phyloP scores from a whole-genome alignment of 1,284 basidiomycete species.

The Microbotryum scabiosae region DNA sequence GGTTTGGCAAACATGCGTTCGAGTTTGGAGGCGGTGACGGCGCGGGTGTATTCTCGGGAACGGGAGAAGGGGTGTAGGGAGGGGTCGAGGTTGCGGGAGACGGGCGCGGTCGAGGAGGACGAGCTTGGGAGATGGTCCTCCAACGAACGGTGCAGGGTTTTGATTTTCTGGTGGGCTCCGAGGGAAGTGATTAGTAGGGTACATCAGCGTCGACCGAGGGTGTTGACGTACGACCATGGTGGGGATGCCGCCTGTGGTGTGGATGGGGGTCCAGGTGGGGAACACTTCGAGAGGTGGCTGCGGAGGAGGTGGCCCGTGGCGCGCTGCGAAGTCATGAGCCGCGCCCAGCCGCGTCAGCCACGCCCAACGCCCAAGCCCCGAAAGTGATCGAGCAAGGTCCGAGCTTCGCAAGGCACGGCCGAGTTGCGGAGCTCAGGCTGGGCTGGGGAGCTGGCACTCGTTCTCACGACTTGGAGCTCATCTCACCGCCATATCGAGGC shows the following conservation, averaged over 20 bases:
- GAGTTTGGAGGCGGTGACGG: slow-evolving; percentile 91
- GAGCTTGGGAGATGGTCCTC: slow-evolving; percentile 56
- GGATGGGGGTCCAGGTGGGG: neutral
- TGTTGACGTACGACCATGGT: neutral
- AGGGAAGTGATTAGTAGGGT: neutral
- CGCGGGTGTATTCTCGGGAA: slow-evolving; percentile 85
- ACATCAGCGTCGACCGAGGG: neutral
- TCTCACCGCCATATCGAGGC: too few species aligned
- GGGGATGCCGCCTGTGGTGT: neutral
- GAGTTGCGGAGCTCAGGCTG: too few species aligned
- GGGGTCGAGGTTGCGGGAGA: slow-evolving; percentile 85
- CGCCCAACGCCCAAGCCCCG: too few species aligned
- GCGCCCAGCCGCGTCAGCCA: too few species aligned
- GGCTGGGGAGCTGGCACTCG: too few species aligned
- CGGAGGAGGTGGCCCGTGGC: too few species aligned
- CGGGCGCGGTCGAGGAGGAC: slow-evolving; percentile 70
- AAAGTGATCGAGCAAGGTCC: neutral
- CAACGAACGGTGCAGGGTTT: slow-evolving; percentile 74
- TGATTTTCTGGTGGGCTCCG: slow-evolving; percentile 62
- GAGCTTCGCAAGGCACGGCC: too few species aligned
- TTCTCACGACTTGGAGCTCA: too few species aligned
- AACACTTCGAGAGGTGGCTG: neutral
- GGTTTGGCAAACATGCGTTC: slow-evolving; percentile 96
- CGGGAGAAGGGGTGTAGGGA: slow-evolving; percentile 88
- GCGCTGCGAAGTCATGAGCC: too few species aligned